Evolutionary conservation across 148 eudicot genomes (phyloP), one percentile per base, ranked within the genome.

Genomic region (Amaranthus palmeri): DNA sequence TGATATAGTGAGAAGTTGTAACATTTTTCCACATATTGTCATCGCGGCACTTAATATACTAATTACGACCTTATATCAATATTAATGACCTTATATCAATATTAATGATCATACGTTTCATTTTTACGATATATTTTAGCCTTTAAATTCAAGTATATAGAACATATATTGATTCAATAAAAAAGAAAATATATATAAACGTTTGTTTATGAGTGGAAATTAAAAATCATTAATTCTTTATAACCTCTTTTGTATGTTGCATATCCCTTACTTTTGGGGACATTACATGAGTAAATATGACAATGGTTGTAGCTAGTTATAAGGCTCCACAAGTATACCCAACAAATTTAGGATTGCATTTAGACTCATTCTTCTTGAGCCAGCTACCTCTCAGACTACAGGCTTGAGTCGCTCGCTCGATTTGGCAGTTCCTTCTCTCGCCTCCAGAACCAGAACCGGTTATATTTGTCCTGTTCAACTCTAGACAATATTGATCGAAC

Each of bases 401-500:
- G 43, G 72, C 48, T 47, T 13, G 77, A 51, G 57, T 53, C 3
- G 83, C 65, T 7, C 72, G 69, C 42, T 77, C 75, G n/a, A 79
- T 71, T 46, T 65, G 81, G 74, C 56, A 61, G 63, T 49, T 73
- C 18, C 68, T 49, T 6, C 56, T 70, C 18, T 72, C 64, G 6
- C 11, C 18, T 4, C 45, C 70, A 12, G 61, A 17, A 5, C 41
- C 72, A 10, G 69, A 25, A 25, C 36, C 36, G 2, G 36, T 2
- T 0, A 25, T 25, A 25, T 25, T 69, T 54, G 79, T 83, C 55
- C 73, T 77, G 64, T 75, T 82, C 70, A 85, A 54, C 71, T 63
- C 75, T 49, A 61, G 25, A 72, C 90, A 87, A 48, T 75, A 87
- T 7, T 66, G 77, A 36, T 85, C 75, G 55, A 85, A 87, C 13